Evolutionary conservation across 306 rosid species (phyloP).

Genomic region (Malus sieversii): DNA sequence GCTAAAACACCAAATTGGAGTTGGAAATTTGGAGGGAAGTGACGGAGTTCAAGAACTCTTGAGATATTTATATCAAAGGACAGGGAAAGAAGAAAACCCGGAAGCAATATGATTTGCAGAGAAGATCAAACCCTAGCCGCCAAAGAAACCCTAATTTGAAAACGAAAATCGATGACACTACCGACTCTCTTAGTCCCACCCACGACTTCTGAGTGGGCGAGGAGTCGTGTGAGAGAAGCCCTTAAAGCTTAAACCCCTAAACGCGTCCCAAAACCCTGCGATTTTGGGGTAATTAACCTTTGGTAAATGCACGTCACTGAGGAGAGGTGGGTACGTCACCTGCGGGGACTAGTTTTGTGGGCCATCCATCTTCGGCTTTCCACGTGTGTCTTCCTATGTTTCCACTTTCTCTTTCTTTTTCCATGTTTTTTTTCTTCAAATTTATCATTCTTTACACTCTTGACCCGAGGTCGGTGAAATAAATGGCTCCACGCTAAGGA

Average conservation of each 20-base stretch:
- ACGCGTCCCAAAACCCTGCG: constrained; percentile 20
- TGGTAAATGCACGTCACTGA: neutral
- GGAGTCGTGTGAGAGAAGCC: neutral
- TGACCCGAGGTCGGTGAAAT: too few relatives aligned
- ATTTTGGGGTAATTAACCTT: constrained; percentile 4
- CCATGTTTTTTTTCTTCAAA: neutral
- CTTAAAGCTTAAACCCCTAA: constrained; percentile 31
- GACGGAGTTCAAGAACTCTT: constrained; percentile 9
- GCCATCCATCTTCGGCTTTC: neutral
- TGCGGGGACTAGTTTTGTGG: neutral
- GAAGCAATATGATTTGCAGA: neutral
- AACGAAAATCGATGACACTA: neutral
- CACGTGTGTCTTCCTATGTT: neutral
- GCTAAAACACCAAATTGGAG: neutral
- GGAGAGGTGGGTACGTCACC: neutral
- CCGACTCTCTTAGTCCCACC: neutral
- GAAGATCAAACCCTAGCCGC: constrained; percentile 70
- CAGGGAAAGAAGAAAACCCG: neutral
- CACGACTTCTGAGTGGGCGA: neutral
- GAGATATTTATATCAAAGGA: neutral
- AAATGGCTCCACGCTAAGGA: too few relatives aligned
- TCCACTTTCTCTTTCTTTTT: neutral
- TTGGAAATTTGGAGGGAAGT: neutral
- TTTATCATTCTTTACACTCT: too few relatives aligned
- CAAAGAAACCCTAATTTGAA: constrained; percentile 13